phyloP scores from a whole-genome alignment of 208 protist genomes.

The Novymonas esmeraldas region DNA sequence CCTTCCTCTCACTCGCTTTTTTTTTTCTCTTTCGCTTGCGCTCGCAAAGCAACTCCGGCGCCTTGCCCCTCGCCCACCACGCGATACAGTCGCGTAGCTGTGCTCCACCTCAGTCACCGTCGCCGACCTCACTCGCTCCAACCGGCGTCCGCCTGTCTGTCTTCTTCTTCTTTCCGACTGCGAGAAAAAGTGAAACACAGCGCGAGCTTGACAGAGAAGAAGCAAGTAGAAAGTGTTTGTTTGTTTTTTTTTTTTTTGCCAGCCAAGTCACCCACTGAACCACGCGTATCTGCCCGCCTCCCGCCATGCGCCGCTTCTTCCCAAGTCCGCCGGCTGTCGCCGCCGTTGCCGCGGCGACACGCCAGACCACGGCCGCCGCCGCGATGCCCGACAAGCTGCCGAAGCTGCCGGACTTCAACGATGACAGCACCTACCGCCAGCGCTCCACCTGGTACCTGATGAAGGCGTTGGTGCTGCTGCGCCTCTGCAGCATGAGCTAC shows the following conservation, averaged over 20 bases:
- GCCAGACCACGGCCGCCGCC: constrained; percentile 14
- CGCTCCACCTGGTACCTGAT: constrained; percentile 75
- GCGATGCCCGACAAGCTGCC: background rate
- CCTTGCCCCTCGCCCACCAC: too few relatives aligned
- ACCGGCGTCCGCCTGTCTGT: too few relatives aligned
- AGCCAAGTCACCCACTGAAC: background rate
- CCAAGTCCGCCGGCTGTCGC: constrained; percentile 12
- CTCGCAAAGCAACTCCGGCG: too few relatives aligned
- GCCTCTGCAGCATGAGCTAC: constrained; percentile 65
- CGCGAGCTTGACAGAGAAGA: too few relatives aligned
- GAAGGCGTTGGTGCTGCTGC: constrained; percentile 74
- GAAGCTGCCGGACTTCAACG: constrained; percentile 58
- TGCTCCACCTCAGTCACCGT: too few relatives aligned
- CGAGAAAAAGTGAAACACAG: too few relatives aligned
- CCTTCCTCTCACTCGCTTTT: background rate
- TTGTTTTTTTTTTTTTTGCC: constrained; percentile 13
- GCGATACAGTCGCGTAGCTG: too few relatives aligned
- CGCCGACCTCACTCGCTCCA: too few relatives aligned
- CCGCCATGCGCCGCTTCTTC: constrained; percentile 48
- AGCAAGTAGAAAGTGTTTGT: background rate
- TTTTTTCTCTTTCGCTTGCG: too few relatives aligned
- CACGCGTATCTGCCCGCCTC: too few relatives aligned
- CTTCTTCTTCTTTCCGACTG: too few relatives aligned
- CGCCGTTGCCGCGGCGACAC: constrained; percentile 17
- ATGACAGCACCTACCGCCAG: constrained; percentile 62